Evolutionary conservation across 2,329 filamentous ascomycete genomes (phyloP), one percentile per base, ranked within the genome.

Genomic region (Hymenoscyphus albidus): DNA sequence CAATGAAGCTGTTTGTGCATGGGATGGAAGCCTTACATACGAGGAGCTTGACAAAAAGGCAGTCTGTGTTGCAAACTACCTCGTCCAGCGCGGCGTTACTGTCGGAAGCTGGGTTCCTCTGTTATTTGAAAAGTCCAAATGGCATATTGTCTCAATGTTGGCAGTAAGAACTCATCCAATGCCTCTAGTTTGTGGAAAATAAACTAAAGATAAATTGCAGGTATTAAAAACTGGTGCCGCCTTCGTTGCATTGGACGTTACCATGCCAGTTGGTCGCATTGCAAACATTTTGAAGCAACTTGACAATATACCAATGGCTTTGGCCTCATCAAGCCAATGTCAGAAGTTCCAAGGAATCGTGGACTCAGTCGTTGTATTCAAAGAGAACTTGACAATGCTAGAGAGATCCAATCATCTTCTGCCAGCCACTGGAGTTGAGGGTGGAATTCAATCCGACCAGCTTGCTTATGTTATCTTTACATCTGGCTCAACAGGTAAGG

Each of bases 51-150:
- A 71, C 16, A 13, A 55, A 31, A 31, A 67, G 6, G 70, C 70
- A 5, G 42, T 44, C 14, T 40, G 39, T 3, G 32, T 72, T 32
- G 68, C 71, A 6, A 35, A 42, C 5, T 42, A 66, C 55, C 60
- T 72, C 2, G 42, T 64, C n/a, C 48, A 51, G 6, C 44, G 64
- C 27, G 67, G 70, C 16, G 64, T 72, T 22, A 61, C 56, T 14
- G 58, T 54, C 27, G 67, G 63, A 42, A 56, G 35, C n/a, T 57
- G 65, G 2, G 65, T 73, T 18, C 70, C 68, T n/a, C 58, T 73
- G 7, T 68, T 67, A 42, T 72, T 71, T 60, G 68, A 72, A 48
- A 73, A 73, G 62, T 70, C 69, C 10, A 64, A 54, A 35, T 73
- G 68, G 62, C 65, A 68, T 44, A 63, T 71, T 31, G 65, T 73